Percentiles rank a stretch among this genome's conserved stretches.
Evolutionary conservation across 495 filamentous ascomycete genomes (phyloP).

Genomic region (Cryomyces antarcticus): DNA sequence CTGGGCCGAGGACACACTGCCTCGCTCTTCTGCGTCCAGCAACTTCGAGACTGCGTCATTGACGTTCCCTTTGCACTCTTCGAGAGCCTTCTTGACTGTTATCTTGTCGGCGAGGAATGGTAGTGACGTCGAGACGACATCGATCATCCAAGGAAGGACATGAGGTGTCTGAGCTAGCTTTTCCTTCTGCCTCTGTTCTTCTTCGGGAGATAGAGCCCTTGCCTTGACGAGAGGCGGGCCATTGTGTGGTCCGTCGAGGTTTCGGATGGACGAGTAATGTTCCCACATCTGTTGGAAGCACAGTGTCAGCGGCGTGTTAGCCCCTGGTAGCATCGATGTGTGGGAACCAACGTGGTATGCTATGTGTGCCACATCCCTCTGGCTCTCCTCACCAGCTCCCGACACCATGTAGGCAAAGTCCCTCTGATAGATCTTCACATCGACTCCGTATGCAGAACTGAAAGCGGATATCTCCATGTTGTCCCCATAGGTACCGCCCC

Average conservation of each 20-base stretch:
- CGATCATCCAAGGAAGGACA: constrained; percentile 40
- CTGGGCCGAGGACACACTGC: constrained; percentile 17
- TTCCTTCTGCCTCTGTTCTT: constrained; percentile 13
- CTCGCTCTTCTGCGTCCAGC: constrained; percentile 27
- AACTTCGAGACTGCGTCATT: constrained; percentile 37
- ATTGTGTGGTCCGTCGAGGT: constrained; percentile 35
- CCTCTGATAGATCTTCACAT: constrained; percentile 43
- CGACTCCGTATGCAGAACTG: constrained; percentile 34
- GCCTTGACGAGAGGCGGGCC: constrained; percentile 29
- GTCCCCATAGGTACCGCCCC: constrained; percentile 46
- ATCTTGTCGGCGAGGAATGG: constrained; percentile 32
- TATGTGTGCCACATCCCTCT: constrained; percentile 33
- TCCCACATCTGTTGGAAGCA: constrained; percentile 32
- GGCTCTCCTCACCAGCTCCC: constrained; percentile 15
- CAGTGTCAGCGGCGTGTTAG: neutral
- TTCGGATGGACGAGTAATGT: constrained; percentile 57
- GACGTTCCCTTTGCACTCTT: constrained; percentile 39
- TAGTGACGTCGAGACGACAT: constrained; percentile 33
- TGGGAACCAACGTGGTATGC: constrained; percentile 44
- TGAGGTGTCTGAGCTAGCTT: constrained; percentile 21
- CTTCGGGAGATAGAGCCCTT: constrained; percentile 10
- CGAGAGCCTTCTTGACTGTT: constrained; percentile 34
- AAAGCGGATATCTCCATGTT: constrained; percentile 57
- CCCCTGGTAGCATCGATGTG: neutral
- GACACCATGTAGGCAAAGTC: constrained; percentile 20